Conservation (phyloP, 2,329 filamentous ascomycete genomes). For the Diaporthe helianthi region DNA sequence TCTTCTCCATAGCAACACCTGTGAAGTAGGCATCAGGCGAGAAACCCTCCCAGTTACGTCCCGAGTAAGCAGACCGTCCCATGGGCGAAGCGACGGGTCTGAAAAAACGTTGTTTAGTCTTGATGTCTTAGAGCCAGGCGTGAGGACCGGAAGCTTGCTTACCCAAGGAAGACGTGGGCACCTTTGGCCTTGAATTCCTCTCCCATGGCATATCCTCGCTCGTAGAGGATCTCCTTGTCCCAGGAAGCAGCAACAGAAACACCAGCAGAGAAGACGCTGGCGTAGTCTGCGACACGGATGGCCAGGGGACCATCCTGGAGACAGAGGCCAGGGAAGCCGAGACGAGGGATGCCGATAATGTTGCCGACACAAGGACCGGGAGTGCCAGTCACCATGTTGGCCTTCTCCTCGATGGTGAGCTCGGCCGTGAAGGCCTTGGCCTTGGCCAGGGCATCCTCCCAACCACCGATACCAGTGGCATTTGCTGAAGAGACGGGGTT, state of each 20-base stretch:
- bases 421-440: constrained; percentile 63
- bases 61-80: constrained; percentile 48
- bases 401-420: constrained; percentile 70
- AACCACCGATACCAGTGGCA: constrained; percentile 44
- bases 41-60: constrained; percentile 68
- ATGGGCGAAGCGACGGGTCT: constrained; percentile 28
- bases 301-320: constrained; percentile 74
- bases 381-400: constrained; percentile 36
- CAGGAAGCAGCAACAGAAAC: constrained; percentile 74
- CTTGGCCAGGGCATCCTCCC: constrained; percentile 47
- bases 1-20: constrained; percentile 73
- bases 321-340: constrained; percentile 67
- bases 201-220: constrained; percentile 56
- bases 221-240: constrained; percentile 67
- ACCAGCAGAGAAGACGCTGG: constrained; percentile 74
- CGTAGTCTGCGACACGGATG: constrained; percentile 69
- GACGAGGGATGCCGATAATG: constrained; percentile 57
- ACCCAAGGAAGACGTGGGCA: constrained; percentile 72
- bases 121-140: neutral
- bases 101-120: neutral
- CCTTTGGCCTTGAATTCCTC: constrained; percentile 77
- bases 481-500: constrained; percentile 41
- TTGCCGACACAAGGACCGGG: constrained; percentile 39
- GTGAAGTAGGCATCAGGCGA: constrained; percentile 77
- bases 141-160: constrained; percentile 45